Conservation (phyloP, 495 filamentous ascomycete species). For the Aspergillus leporis region DNA sequence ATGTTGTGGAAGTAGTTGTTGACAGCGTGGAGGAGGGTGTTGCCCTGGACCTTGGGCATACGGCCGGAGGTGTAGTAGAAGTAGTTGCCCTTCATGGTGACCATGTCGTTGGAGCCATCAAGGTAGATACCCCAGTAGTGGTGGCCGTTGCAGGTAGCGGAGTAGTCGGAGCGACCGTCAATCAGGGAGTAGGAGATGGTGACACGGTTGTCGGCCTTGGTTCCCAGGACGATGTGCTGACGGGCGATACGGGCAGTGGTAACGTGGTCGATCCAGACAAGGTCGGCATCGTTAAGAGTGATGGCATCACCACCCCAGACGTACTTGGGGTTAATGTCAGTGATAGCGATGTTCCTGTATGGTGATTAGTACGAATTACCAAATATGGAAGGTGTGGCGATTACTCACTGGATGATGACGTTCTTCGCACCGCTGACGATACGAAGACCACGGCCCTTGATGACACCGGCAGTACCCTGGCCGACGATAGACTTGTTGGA, state of each 20-base stretch:
- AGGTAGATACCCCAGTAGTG: constrained; percentile 49
- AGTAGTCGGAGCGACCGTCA: constrained; percentile 38
- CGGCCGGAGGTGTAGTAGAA: constrained; percentile 48
- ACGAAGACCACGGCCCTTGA: constrained; percentile 44
- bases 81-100: constrained; percentile 49
- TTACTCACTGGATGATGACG: constrained; percentile 45
- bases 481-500: constrained; percentile 47
- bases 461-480: constrained; percentile 34
- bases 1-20: constrained; percentile 62
- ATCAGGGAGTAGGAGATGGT: constrained; percentile 47
- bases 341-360: constrained; percentile 44
- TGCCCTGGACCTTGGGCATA: constrained; percentile 42
- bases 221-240: constrained; percentile 46
- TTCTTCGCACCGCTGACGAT: constrained; percentile 43
- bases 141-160: constrained; percentile 44
- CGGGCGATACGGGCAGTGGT: constrained; percentile 43
- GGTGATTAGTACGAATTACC: background rate
- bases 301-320: constrained; percentile 51
- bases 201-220: constrained; percentile 38
- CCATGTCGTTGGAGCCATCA: constrained; percentile 38
- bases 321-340: constrained; percentile 46
- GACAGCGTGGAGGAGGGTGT: constrained; percentile 47
- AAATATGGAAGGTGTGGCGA: background rate
- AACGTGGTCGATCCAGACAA: constrained; percentile 50
- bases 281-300: constrained; percentile 37